Conservation (phyloP, 2,329 filamentous ascomycete genomes). For the Aspergillus texensis region DNA sequence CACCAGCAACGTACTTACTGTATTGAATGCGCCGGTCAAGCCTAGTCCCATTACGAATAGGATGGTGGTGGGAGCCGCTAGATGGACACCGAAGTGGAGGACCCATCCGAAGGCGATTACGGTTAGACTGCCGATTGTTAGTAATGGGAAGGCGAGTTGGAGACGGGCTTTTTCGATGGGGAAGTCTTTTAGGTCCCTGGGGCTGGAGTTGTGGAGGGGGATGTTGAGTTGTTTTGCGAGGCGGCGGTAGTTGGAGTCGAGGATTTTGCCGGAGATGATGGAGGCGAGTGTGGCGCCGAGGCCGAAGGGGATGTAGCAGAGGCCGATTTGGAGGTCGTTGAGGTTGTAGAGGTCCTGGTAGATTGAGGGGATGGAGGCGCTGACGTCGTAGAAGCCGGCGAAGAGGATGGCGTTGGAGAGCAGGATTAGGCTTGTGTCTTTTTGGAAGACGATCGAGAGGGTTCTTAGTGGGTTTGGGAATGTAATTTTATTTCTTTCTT, state of each 20-base stretch:
- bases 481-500: conserved; percentile 22
- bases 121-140: conserved; percentile 18
- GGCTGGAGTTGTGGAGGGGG: conserved; percentile 1
- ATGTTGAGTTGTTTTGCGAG: conserved; percentile 11
- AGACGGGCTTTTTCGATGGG: conserved; percentile 27
- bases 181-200: conserved; percentile 12
- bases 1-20: conserved; percentile 50
- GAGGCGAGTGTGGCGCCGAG: conserved; percentile 25
- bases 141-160: conserved; percentile 24
- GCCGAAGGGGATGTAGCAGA: conserved; percentile 46
- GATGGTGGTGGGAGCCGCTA: conserved; percentile 42
- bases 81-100: conserved; percentile 34
- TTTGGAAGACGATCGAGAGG: conserved; percentile 36
- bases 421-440: conserved; percentile 42
- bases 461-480: conserved; percentile 44
- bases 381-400: conserved; percentile 47
- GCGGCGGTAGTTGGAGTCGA: conserved; percentile 28
- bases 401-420: conserved; percentile 42
- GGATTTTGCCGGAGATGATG: conserved; percentile 19
- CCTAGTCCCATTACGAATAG: conserved; percentile 41
- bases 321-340: conserved; percentile 43
- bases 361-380: conserved; percentile 41
- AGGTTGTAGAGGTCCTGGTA: conserved; percentile 43
- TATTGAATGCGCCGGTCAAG: conserved; percentile 46
- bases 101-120: conserved; percentile 45